phyloP scores from a whole-genome alignment of 1,139 yeast genomes.

The Pichia sp. region DNA sequence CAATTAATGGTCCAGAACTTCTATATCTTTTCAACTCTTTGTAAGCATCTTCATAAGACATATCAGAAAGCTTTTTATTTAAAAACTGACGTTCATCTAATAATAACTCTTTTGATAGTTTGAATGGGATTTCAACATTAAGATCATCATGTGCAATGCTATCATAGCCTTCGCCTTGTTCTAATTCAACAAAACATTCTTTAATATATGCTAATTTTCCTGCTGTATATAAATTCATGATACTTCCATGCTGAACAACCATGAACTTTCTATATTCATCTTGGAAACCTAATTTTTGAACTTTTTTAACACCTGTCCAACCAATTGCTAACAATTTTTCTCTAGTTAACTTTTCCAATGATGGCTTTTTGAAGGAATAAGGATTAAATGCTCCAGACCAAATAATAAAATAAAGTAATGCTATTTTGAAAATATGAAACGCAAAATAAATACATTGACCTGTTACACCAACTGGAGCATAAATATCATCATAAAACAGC shows the following conservation, averaged over 20 bases:
- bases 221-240: slow-evolving; percentile 67
- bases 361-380: slow-evolving; percentile 34
- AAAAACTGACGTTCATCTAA: slow-evolving; percentile 36
- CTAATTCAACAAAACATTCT: slow-evolving; percentile 53
- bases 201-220: slow-evolving; percentile 59
- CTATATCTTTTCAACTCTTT: slow-evolving; percentile 49
- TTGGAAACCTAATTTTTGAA: slow-evolving; percentile 63
- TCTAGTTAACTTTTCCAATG: slow-evolving; percentile 27
- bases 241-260: slow-evolving; percentile 68
- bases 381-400: slow-evolving; percentile 79
- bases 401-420: slow-evolving; percentile 50
- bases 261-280: slow-evolving; percentile 61
- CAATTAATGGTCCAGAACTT: slow-evolving; percentile 53
- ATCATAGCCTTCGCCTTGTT: slow-evolving; percentile 76
- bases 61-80: slow-evolving; percentile 23
- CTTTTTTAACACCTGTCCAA: slow-evolving; percentile 87
- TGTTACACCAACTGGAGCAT: slow-evolving; percentile 32
- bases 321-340: slow-evolving; percentile 66
- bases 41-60: slow-evolving; percentile 42
- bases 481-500: slow-evolving; percentile 41
- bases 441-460: slow-evolving; percentile 66
- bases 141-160: slow-evolving; percentile 17
- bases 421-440: slow-evolving; percentile 60
- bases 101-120: slow-evolving; percentile 40
- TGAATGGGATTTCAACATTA: slow-evolving; percentile 34